Percentiles rank a stretch among this genome's conserved stretches.
These are phyloP conservation scores for Pleurotus djamor DNA, from an alignment of 768 basidiomycete species.

Conservation along the genomic window DNA sequence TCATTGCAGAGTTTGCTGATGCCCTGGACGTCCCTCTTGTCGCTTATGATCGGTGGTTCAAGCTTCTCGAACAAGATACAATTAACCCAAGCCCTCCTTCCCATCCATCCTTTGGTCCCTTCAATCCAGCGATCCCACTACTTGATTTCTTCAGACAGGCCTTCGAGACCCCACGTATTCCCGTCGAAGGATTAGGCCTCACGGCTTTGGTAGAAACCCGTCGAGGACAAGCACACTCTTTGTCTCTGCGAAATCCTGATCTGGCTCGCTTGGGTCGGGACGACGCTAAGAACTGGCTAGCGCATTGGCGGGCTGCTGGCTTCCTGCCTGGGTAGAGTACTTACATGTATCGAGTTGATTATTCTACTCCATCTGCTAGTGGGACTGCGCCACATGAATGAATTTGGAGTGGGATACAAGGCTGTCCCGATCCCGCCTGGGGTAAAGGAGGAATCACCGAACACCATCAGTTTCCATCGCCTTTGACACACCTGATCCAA, in stretches of 20 bases:
- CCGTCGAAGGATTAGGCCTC: background rate
- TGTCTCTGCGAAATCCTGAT: background rate
- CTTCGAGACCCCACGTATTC: background rate
- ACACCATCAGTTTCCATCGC: too few relatives aligned
- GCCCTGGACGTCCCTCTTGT: constrained; percentile 23
- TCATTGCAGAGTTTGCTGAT: constrained; percentile 14
- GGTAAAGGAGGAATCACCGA: too few relatives aligned
- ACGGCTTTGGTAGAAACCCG: background rate
- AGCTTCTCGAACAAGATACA: constrained; percentile 14
- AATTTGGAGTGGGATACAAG: too few relatives aligned
- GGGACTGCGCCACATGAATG: too few relatives aligned
- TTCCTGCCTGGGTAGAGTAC: too few relatives aligned
- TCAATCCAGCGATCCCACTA: background rate
- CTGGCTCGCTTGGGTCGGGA: background rate
- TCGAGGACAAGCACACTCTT: background rate
- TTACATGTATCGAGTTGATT: too few relatives aligned
- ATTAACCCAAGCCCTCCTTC: background rate
- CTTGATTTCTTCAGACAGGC: background rate
- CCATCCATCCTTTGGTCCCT: background rate
- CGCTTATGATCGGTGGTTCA: constrained; percentile 26
- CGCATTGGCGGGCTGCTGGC: too few relatives aligned
- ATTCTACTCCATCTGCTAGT: too few relatives aligned
- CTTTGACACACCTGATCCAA: too few relatives aligned
- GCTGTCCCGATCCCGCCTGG: too few relatives aligned
- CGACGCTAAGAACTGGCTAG: too few relatives aligned